These are phyloP conservation scores for Trichoderma sp. DNA, from an alignment of 2,329 filamentous ascomycete genomes.

Conservation along the genomic window DNA sequence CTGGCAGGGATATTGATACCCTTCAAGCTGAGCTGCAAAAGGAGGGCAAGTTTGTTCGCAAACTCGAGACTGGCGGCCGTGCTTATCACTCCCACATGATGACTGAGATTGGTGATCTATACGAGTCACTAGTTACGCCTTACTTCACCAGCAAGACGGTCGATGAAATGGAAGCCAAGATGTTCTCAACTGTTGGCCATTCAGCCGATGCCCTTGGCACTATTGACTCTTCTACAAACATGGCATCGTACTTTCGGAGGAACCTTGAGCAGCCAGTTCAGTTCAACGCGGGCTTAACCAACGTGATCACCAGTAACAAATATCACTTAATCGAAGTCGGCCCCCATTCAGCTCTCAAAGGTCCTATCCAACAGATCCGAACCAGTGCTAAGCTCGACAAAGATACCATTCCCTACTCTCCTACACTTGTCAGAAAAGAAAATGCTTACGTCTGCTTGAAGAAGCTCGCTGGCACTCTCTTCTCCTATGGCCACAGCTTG, in stretches of 20 bases:
- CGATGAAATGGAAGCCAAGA: neutral
- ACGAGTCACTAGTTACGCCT: conserved; percentile 13
- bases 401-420: conserved; percentile 32
- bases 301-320: conserved; percentile 20
- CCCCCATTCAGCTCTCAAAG: conserved; percentile 49
- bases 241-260: conserved; percentile 38
- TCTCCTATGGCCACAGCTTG: conserved; percentile 43
- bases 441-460: conserved; percentile 36
- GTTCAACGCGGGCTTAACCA: conserved; percentile 29
- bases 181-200: conserved; percentile 21
- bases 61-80: conserved; percentile 24
- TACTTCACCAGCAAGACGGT: neutral
- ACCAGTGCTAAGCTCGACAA: conserved; percentile 38
- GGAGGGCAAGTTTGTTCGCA: conserved; percentile 24
- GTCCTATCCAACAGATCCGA: conserved; percentile 50
- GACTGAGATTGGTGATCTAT: conserved; percentile 10
- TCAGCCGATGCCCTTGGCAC: neutral
- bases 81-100: conserved; percentile 31
- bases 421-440: conserved; percentile 47
- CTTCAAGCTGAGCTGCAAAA: conserved; percentile 16
- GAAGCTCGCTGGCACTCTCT: conserved; percentile 39
- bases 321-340: conserved; percentile 44
- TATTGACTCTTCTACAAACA: conserved; percentile 15
- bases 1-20: conserved; percentile 23
- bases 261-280: conserved; percentile 41